phyloP scores from a whole-genome alignment of 768 basidiomycete species.

The Boletus subcaerulescens region DNA sequence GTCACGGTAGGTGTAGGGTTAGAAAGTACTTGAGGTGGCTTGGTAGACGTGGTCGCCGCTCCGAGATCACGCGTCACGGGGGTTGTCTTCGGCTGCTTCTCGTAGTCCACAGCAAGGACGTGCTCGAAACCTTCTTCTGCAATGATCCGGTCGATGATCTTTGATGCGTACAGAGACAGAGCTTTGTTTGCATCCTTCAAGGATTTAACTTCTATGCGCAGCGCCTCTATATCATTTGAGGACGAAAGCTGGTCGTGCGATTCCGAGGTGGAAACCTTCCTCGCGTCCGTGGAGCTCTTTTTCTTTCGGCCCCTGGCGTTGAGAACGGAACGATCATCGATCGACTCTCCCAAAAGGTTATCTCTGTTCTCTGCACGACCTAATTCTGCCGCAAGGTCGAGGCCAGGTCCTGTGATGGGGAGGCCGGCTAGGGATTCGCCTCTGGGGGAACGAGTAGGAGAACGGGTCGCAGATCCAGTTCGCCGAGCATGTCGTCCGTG shows the following conservation, averaged over 20 bases:
- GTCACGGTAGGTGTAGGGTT: constrained; percentile 35
- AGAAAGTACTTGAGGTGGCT: constrained; percentile 48
- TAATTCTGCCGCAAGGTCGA: constrained; percentile 88
- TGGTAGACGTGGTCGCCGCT: constrained; percentile 23
- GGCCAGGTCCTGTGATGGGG: constrained; percentile 84
- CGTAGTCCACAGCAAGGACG: constrained; percentile 91
- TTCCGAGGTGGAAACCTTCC: constrained; percentile 34
- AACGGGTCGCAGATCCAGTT: constrained; percentile 51
- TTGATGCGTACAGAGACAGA: constrained; percentile 90
- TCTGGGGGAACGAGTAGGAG: constrained; percentile 41
- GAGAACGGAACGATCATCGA: constrained; percentile 48
- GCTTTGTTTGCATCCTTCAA: constrained; percentile 97
- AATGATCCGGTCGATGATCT: constrained; percentile 97
- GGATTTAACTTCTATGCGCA: constrained; percentile 84
- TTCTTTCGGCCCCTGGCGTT: constrained; percentile 48
- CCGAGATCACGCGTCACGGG: constrained; percentile 28
- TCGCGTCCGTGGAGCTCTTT: constrained; percentile 30
- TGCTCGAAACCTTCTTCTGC: constrained; percentile 96
- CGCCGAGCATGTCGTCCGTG: constrained; percentile 48
- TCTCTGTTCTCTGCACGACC: constrained; percentile 91
- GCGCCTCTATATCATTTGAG: constrained; percentile 63
- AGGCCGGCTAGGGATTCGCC: constrained; percentile 86
- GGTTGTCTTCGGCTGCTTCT: constrained; percentile 51
- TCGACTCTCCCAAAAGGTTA: constrained; percentile 53
- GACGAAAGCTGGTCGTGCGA: constrained; percentile 44